Evolutionary conservation across 2,329 filamentous ascomycete genomes (phyloP).

Genomic region (Rhinocladiella similis): DNA sequence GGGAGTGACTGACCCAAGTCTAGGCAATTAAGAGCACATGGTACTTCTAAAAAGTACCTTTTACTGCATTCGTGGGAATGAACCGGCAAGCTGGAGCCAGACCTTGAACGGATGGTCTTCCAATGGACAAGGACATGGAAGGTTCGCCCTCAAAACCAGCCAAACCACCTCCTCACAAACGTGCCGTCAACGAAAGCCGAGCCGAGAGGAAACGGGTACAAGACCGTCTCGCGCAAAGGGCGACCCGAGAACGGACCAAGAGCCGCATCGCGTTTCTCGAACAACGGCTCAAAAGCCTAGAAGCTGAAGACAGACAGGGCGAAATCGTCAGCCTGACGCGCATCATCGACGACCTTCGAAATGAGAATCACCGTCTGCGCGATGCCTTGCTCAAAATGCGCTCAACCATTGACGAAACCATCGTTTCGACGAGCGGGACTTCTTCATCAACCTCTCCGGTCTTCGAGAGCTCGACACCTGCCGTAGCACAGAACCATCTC

Average conservation of each 20-base stretch:
- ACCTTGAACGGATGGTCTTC: no score
- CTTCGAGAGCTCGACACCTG: slow-evolving; percentile 1
- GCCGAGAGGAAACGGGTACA: slow-evolving; percentile 20
- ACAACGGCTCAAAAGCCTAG: slow-evolving; percentile 14
- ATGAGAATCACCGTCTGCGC: slow-evolving; percentile 17
- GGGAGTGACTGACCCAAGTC: no score
- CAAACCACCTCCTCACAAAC: no score
- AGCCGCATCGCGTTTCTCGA: slow-evolving; percentile 22
- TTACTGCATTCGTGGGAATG: no score
- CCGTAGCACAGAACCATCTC: background rate
- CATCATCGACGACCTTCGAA: slow-evolving; percentile 15
- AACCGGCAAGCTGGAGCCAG: no score
- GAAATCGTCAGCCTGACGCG: slow-evolving; percentile 17
- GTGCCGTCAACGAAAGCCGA: slow-evolving; percentile 5
- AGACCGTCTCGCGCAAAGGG: slow-evolving; percentile 25
- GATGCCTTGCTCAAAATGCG: slow-evolving; percentile 20
- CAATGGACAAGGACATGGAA: no score
- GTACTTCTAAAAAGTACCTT: no score
- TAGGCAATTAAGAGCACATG: no score
- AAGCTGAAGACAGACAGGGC: slow-evolving; percentile 13
- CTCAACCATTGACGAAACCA: slow-evolving; percentile 14
- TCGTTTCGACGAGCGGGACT: slow-evolving; percentile 7
- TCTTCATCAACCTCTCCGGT: background rate
- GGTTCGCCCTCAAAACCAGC: no score
- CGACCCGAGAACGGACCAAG: slow-evolving; percentile 27